Base-by-base conservation (phyloP, 2,329 filamentous ascomycete genomes). In the Diaporthe humulicola region DNA sequence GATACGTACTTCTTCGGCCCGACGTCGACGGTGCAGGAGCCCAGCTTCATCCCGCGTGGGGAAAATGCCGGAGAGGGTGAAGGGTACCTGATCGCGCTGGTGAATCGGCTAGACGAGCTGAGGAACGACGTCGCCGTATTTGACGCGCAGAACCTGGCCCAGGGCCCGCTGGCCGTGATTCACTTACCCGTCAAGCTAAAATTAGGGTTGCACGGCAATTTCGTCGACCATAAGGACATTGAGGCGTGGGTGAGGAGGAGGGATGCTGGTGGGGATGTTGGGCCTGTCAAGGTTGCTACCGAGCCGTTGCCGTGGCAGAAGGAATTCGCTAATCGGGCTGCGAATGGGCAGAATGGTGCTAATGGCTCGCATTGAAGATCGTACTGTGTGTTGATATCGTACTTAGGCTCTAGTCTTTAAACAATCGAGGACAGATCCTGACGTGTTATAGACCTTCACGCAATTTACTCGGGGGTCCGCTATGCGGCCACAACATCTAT, bases 11-110 rank as follows among this genome's bases (percentile, higher is more conserved):
- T 85, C 73, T 82, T 86, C 0, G 86, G 87, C 0, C 82, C 81
- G 5, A 87, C 84, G 1, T 83, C 83, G 36, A 87, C 87, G 0
- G 87, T 89, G 75, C 88, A 90, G 78, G 88, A 90, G 76, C 88
- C 88, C 0, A 85, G 87, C 0, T 90, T 90, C 73, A 86, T 90
- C 17, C 88, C 88, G 0, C 81, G 82, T 42, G 79, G 79, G 0
- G 82, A 83, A 22, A 81, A 83, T 28, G 83, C 81, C 0, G 80
- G 73, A 1, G 88, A 90, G 77, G 88, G 87, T 0, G 87, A 90
- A 70, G 88, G 88, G 1, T 89, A 88, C 76, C 82, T 84, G 77
- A 84, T 88, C 45, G 86, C 86, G 28, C 81, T 87, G 69, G 80
- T 86, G 54, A 87, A 87, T 76, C 83, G 85, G 71, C 82, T 88